Conservation (phyloP, 805 yeast species). For the Ogataea nitratoaversa region DNA sequence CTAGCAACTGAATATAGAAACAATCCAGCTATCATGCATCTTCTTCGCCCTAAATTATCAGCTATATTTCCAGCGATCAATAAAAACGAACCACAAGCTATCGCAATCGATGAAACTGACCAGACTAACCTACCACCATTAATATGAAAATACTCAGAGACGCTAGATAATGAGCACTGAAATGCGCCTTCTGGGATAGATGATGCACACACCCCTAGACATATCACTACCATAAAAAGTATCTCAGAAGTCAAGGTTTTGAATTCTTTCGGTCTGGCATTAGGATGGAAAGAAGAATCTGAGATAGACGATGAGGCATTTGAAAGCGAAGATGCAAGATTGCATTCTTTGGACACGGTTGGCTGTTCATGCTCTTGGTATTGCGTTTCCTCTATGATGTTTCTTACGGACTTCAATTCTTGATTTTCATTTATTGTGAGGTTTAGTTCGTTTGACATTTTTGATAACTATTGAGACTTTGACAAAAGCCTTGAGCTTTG, state of each 20-base stretch:
- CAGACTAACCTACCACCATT: constrained; percentile 36
- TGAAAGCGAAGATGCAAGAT: too few relatives aligned
- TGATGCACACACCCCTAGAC: constrained; percentile 32
- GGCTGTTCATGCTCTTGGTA: too few relatives aligned
- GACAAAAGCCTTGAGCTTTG: too few relatives aligned
- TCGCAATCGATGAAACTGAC: constrained; percentile 33
- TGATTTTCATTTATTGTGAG: too few relatives aligned
- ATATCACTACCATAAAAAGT: constrained; percentile 24
- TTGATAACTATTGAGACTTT: too few relatives aligned
- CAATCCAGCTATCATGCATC: constrained; percentile 22
- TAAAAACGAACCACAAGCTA: constrained; percentile 35
- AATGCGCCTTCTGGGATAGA: constrained; percentile 31
- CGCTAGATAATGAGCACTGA: constrained; percentile 30
- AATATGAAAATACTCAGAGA: constrained; percentile 29
- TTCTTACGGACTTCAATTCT: too few relatives aligned
- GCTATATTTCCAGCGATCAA: constrained; percentile 36
- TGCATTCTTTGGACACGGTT: too few relatives aligned
- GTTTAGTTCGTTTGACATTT: too few relatives aligned
- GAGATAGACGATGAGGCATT: too few relatives aligned
- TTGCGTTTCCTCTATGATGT: too few relatives aligned
- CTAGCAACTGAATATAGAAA: constrained; percentile 8
- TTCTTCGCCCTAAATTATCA: constrained; percentile 35
- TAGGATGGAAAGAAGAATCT: constrained; percentile 12
- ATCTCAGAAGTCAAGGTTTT: constrained; percentile 28
- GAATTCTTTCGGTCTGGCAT: constrained; percentile 30